Base-by-base conservation (phyloP, 805 yeast genomes). In the Spathaspora passalidarum region DNA sequence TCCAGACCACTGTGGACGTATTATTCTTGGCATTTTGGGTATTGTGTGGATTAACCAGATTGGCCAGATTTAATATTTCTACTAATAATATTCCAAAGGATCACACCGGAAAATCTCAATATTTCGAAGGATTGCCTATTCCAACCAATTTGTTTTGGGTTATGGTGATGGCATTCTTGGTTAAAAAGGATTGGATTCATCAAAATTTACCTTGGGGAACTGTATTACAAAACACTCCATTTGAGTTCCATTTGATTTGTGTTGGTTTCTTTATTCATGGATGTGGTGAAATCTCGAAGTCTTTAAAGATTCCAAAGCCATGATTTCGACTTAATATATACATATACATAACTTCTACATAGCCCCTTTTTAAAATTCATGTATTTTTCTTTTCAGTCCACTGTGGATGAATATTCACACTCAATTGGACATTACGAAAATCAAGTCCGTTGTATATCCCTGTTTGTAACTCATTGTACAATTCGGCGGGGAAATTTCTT, bases 51-150 rank as follows among this genome's bases (percentile, higher is more conserved):
- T 76, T 94, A 56, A 84, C 96, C 13, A 81, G 99, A 66, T 77
- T 94, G 56, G 99, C 99, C 6, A 79, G 99, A 62, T 94, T 90
- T 69, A 94, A 94, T 59, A 96, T 94, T 44, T 88, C 97, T 1
- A 96, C 94, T 5, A 85, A 91, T 41, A 87, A 88, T 50, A 79
- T 94, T 47, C 98, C 99, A 42, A 92, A 92, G 68, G 97, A 91
- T 63, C 71, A 78, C 45, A 65, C 77, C 16, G 99, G 99, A 16
- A 91, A 91, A 69, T 80, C 94, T 26, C 83, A 86, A 61, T 92
- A 82, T 69, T 94, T 94, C 65, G 99, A 94, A 72, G 99, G 99
- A 3, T 79, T 94, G 44, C 99, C 99, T 9, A 90, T 94, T 54
- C 99, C 99, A 46, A 82, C 96, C 2, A 84, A 95, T 32, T 73